Base-by-base conservation (phyloP, 495 filamentous ascomycete species). In the Tuber calosporum region DNA sequence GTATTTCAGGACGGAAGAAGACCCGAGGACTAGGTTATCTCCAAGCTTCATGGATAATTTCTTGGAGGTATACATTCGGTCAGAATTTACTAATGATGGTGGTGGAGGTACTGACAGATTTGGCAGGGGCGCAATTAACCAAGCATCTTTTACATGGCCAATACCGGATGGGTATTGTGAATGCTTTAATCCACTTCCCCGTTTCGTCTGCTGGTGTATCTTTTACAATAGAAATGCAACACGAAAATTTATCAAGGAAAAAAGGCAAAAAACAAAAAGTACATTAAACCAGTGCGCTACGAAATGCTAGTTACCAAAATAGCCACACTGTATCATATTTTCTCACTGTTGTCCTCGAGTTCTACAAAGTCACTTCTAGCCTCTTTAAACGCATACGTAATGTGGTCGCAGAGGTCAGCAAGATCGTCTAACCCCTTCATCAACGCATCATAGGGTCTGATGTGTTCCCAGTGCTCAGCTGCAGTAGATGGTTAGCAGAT, bases 1-100 rank as follows among this genome's bases (percentile, higher is more conserved):
- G 68, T 81, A 96, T 84, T 99, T 97, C 87, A 88, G 93, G 79
- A 85, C 89, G 82, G 93, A 97, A 83, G 93, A 97, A 83, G 92
- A 96, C 76, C 87, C 89, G 37, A 89, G 86, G 75, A 90, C 91
- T 73, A 88, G 87, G 77, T 84, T 97, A 83, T 95, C 95, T 40
- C 85, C 87, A 73, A 93, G 88, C 83, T 98, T 99, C 84, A 93
- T 99, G 84, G 86, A 87, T 75, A 93, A 93, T 41, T 99, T 99
- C 86, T 85, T 98, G 81, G 92, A 99, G 89, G 91, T 90, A 86
- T 62, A 34, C 53, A 17, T 34, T 13, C 73, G 83, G 75, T 5
- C 41, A 38, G 38, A 26, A 71, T 58, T 19, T 37, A 34, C 38
- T 48, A 26, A 30, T 26, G 43, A 66, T 17, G 22, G 26, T 19